Conservation (phyloP, 2,329 filamentous ascomycete genomes). For the Exophiala sideris region DNA sequence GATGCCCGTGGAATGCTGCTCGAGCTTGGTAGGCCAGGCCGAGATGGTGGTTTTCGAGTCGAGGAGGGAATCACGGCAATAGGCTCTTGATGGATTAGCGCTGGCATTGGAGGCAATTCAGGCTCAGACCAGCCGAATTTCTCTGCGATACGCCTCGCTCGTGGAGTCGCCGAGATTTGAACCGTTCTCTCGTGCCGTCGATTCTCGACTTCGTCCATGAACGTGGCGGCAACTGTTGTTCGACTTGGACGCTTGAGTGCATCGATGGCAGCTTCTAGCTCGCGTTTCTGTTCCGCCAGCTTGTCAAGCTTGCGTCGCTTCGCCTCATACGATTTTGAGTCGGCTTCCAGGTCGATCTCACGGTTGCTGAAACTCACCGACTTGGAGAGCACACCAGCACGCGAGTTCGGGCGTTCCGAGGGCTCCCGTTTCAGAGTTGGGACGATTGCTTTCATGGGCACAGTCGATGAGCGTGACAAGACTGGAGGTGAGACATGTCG, state of each 20-base stretch:
- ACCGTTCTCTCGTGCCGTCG: conserved; percentile 40
- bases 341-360: conserved; percentile 47
- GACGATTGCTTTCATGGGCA: conserved; percentile 31
- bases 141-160: conserved; percentile 36
- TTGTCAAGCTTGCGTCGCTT: conserved; percentile 47
- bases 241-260: conserved; percentile 48
- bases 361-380: conserved; percentile 46
- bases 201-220: conserved; percentile 43
- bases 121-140: conserved; percentile 9
- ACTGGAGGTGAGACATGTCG: conserved; percentile 36
- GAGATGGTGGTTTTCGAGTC: conserved; percentile 29
- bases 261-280: conserved; percentile 48
- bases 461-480: conserved; percentile 42
- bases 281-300: conserved; percentile 45
- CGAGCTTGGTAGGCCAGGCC: conserved; percentile 19
- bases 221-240: conserved; percentile 43
- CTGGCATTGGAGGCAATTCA: conserved; percentile 18
- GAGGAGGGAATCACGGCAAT: conserved; percentile 28
- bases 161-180: conserved; percentile 50
- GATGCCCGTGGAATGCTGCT: conserved; percentile 15
- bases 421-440: conserved; percentile 40
- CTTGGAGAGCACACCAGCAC: conserved; percentile 45
- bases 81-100: conserved; percentile 8
- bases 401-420: conserved; percentile 38
- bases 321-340: conserved; percentile 43